A percentile compares a stretch with the other conserved stretches of the same genome.
These are phyloP conservation scores for Syncephalastrum racemosum DNA, from an alignment of 371 early-diverging fungal species.

Conservation along the genomic window DNA sequence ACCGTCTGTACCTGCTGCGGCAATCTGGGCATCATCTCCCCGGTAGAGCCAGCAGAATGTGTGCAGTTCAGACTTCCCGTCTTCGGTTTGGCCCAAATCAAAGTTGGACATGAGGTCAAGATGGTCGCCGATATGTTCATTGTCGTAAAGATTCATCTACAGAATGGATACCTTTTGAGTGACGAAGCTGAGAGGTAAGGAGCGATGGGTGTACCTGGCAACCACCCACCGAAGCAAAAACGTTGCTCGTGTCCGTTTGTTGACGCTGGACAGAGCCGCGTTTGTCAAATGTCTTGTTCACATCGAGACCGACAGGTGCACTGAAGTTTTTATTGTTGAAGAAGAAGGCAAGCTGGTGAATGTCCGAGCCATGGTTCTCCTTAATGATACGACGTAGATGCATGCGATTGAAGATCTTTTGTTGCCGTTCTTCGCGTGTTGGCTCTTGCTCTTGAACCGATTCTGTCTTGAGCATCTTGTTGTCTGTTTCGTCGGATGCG, in stretches of 20 bases:
- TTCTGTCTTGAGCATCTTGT: conserved; percentile 10
- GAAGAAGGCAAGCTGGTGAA: conserved; percentile 73
- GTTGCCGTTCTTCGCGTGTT: conserved; percentile 23
- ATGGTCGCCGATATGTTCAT: conserved; percentile 91
- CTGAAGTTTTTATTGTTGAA: conserved; percentile 57
- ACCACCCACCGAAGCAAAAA: conserved; percentile 73
- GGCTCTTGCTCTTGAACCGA: conserved; percentile 7
- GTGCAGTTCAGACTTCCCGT: conserved; percentile 37
- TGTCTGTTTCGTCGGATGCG: conserved; percentile 1
- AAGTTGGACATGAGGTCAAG: conserved; percentile 91
- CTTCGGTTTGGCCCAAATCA: conserved; percentile 48
- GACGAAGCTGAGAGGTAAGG: background rate
- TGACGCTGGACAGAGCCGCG: conserved; percentile 67
- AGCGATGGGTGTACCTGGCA: conserved; percentile 45
- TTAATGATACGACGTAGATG: conserved; percentile 80
- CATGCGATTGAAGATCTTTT: conserved; percentile 66
- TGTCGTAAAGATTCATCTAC: conserved; percentile 84
- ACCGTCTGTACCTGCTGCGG: conserved; percentile 63
- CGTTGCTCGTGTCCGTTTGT: conserved; percentile 68
- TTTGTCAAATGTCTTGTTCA: conserved; percentile 63
- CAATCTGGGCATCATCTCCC: conserved; percentile 68
- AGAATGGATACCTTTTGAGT: background rate
- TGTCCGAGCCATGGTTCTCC: conserved; percentile 80
- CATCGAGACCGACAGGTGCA: conserved; percentile 54
- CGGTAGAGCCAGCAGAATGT: conserved; percentile 76